Base-by-base conservation (phyloP, 768 basidiomycete species). In the Trametes gibbosa region DNA sequence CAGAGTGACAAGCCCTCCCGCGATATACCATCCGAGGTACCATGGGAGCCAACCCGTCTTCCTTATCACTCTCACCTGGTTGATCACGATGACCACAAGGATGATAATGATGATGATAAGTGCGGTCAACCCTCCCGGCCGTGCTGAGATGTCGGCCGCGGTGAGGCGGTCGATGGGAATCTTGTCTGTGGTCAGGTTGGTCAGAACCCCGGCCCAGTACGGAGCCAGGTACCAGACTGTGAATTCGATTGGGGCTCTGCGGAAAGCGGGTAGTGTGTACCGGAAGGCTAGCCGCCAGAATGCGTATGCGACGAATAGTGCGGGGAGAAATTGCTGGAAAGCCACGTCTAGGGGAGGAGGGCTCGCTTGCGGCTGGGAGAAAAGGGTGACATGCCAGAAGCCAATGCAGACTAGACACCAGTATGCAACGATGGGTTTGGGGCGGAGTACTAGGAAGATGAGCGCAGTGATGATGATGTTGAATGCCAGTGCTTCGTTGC, bases 361-460 rank as follows among this genome's bases (percentile, higher is more conserved):
- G 6, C 77, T 78, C 1, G 76, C 78, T 46, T 75, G 81, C 6
- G 88, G 87, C 66, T 93, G 87, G 9, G 89, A 89, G 66, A 92
- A 92, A 40, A 95, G 80, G 0, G 83, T 76, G 53, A 92, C 77
- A 64, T 95, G 91, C 92, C 92, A 95, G 69, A 83, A 94, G 1
- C 91, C 89, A 45, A 90, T 88, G 74, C 84, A 90, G 6, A 90
- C 83, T n/a, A 91, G 76, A 66, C 80, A 85, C 87, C 89, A 90
- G 71, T 79, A 91, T 2, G 84, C 71, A 32, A 90, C 74, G 61
- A 90, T 79, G 2, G 87, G 77, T 65, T 77, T 83, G 1, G 89
- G 89, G 16, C 89, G 85, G 46, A 95, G 76, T 48, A 94, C 64
- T 40, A 90, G 75, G 70, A 90, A 91, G 45, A 94, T 75, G 27